A percentile compares a stretch with the other conserved stretches of the same genome.
These are phyloP conservation scores for Phtheirospermum japonicum DNA, from an alignment of 257 asterid genomes.

Conservation along the genomic window DNA sequence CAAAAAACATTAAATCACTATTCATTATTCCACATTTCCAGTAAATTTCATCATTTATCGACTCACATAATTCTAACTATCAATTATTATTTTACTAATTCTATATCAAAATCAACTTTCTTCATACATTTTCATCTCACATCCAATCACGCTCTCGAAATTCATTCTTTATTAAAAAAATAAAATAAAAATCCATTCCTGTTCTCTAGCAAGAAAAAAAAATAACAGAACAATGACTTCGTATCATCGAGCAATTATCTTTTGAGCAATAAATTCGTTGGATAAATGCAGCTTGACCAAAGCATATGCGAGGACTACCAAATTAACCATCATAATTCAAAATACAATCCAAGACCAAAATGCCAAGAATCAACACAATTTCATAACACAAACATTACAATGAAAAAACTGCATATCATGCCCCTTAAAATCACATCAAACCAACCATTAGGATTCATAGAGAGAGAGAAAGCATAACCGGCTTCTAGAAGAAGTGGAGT, in stretches of 20 bases:
- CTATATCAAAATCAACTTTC: too few species aligned
- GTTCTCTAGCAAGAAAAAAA: background rate
- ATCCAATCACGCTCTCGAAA: background rate
- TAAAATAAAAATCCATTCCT: background rate
- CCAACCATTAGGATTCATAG: background rate
- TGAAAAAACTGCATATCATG: background rate
- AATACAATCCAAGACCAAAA: constrained; percentile 19
- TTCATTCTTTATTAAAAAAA: background rate
- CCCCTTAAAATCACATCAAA: constrained; percentile 6
- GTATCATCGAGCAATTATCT: constrained; percentile 8
- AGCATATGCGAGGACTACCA: background rate
- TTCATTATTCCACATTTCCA: background rate
- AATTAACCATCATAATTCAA: constrained; percentile 9
- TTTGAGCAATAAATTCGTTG: background rate
- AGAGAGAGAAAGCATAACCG: constrained; percentile 52
- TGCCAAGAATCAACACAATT: constrained; percentile 17
- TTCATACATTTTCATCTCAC: background rate
- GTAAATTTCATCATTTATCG: background rate
- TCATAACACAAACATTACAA: constrained; percentile 11
- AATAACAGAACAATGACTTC: background rate
- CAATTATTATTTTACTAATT: too few species aligned
- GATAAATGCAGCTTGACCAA: constrained; percentile 4
- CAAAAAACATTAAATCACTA: background rate
- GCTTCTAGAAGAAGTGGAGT: constrained; percentile 91
- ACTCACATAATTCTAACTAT: too few species aligned